A percentile compares a stretch with the other conserved stretches of the same genome.
Conservation (phyloP, 192 early-diverging fungal genomes). For the Umbelopsis ramanniana region DNA sequence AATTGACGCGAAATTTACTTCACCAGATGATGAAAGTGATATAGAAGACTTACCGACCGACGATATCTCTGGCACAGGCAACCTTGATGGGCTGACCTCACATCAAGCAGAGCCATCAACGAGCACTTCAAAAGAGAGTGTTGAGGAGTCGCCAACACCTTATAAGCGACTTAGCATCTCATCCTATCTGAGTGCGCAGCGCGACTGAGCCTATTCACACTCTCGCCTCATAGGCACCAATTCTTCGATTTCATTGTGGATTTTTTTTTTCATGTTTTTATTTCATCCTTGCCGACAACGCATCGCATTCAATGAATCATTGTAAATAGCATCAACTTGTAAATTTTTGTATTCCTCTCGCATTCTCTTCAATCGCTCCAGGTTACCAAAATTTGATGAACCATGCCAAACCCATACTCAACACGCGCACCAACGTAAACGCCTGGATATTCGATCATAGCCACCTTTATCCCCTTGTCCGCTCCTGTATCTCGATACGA, state of each 20-base stretch:
- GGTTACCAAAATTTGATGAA: background rate
- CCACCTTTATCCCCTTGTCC: too few species aligned
- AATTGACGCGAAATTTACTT: slow-evolving; percentile 9
- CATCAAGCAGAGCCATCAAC: background rate
- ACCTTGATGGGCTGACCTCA: background rate
- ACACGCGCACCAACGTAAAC: background rate
- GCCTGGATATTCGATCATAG: too few species aligned
- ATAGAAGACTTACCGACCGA: too few species aligned
- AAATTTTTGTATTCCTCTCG: slow-evolving; percentile 15
- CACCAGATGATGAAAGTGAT: slow-evolving; percentile 11
- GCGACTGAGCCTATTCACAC: background rate
- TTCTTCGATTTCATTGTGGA: too few species aligned
- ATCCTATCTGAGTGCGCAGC: background rate
- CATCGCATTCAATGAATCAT: background rate
- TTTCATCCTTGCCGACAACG: background rate
- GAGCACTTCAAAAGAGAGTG: background rate
- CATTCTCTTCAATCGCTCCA: background rate
- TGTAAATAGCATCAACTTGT: slow-evolving; percentile 5
- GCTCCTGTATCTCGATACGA: too few species aligned
- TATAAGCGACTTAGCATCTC: slow-evolving; percentile 10
- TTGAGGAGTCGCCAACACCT: background rate
- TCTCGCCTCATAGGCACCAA: too few species aligned
- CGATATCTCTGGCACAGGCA: background rate
- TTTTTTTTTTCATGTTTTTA: too few species aligned
- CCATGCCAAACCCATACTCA: background rate